These are phyloP conservation scores for Candida dajiaensis DNA, from an alignment of 805 yeast genomes.

Conservation along the genomic window DNA sequence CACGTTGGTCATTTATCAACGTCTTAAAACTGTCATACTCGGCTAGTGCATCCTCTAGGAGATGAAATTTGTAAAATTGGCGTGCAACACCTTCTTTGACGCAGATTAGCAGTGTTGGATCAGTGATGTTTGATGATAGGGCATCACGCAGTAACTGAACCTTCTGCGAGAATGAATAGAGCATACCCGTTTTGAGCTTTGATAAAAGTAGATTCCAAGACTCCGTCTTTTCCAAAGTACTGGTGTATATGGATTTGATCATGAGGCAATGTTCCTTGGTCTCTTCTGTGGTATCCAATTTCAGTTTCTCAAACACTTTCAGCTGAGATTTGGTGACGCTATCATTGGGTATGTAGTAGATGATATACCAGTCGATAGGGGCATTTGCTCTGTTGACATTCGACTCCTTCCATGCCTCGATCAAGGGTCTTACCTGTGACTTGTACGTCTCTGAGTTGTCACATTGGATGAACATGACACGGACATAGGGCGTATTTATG, in stretches of 20 bases:
- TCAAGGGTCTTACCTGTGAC: slow-evolving; percentile 72
- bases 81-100: slow-evolving; percentile 46
- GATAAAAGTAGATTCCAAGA: slow-evolving; percentile 42
- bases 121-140: background rate
- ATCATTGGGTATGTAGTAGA: slow-evolving; percentile 42
- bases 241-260: slow-evolving; percentile 22
- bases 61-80: slow-evolving; percentile 47
- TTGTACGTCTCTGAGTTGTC: slow-evolving; percentile 70
- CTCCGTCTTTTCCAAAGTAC: slow-evolving; percentile 36
- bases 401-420: slow-evolving; percentile 69
- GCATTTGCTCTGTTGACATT: slow-evolving; percentile 31
- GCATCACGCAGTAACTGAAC: slow-evolving; percentile 20
- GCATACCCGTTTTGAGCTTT: slow-evolving; percentile 41
- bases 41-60: slow-evolving; percentile 53
- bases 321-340: slow-evolving; percentile 36
- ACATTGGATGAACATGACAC: slow-evolving; percentile 63
- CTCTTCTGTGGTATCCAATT: slow-evolving; percentile 39
- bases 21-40: slow-evolving; percentile 42
- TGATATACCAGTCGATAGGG: slow-evolving; percentile 57
- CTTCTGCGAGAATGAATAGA: slow-evolving; percentile 48
- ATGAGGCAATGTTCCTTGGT: slow-evolving; percentile 32
- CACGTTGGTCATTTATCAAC: slow-evolving; percentile 21
- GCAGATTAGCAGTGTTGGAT: slow-evolving; percentile 20
- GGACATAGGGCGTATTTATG: slow-evolving; percentile 43
- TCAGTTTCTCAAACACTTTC: slow-evolving; percentile 48